phyloP scores from a whole-genome alignment of 2,329 filamentous ascomycete genomes.

The Helminthosporium solani region DNA sequence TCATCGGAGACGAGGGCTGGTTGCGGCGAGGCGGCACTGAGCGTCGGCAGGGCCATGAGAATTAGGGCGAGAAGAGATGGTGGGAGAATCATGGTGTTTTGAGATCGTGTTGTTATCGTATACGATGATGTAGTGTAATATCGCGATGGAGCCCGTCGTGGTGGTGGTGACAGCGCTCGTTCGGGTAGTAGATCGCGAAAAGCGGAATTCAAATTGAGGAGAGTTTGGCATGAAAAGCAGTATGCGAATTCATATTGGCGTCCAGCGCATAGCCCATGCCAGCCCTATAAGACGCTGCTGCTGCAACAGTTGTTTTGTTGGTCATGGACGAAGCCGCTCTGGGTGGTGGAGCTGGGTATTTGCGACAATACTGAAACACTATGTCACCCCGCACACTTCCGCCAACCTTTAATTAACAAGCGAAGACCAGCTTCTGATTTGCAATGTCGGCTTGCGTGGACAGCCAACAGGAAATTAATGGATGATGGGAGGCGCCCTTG shows the following conservation, averaged over 20 bases:
- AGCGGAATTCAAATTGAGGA: too few relatives aligned
- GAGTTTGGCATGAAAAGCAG: background rate
- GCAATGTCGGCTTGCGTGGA: too few relatives aligned
- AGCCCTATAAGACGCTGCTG: slow-evolving; percentile 16
- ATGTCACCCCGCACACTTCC: background rate
- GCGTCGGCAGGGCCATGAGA: slow-evolving; percentile 21
- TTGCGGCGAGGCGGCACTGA: slow-evolving; percentile 23
- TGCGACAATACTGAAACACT: slow-evolving; percentile 36
- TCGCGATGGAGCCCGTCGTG: background rate
- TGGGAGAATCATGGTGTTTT: slow-evolving; percentile 15
- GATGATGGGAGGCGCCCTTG: too few relatives aligned
- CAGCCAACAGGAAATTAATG: too few relatives aligned
- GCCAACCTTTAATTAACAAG: background rate
- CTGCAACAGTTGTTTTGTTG: slow-evolving; percentile 19
- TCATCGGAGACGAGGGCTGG: slow-evolving; percentile 23
- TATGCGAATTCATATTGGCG: background rate
- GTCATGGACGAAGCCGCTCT: slow-evolving; percentile 13
- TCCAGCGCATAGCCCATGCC: slow-evolving; percentile 9
- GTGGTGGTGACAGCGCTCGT: too few relatives aligned
- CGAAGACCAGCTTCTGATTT: background rate
- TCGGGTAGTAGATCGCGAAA: too few relatives aligned
- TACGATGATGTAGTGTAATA: background rate
- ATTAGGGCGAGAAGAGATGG: slow-evolving; percentile 22
- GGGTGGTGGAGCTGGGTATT: slow-evolving; percentile 16
- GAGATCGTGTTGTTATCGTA: background rate